Evolutionary conservation across 257 asterid species (phyloP), one percentile per base, ranked within the genome.

Genomic region (Capsicum chinense): DNA sequence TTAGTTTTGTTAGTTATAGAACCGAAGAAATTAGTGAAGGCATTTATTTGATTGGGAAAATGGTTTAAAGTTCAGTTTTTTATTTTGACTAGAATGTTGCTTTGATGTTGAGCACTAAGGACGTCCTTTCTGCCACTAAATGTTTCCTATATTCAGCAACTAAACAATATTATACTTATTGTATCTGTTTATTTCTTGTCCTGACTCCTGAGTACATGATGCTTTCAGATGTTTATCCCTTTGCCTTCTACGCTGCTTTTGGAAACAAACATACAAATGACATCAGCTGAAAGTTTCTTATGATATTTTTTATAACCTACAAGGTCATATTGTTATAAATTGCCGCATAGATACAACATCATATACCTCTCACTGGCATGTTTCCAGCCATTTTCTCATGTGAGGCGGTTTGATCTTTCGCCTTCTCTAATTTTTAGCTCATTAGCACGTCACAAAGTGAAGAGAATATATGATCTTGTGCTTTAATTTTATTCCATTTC

Each of bases 221-320:
- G 5, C 1, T 79, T 66, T 54, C 11, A 12, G 48, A 48, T 79
- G 26, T 26, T 9, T 14, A 26, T 26, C 26, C 26, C 26, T 26
- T 26, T 26, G 26, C 26, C 26, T 26, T 26, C 26, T 26, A 26
- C 26, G 97, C 97, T 79, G 97, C 96, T 62, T 93, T 93, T 74
- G 97, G 97, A 69, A 93, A 93, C 86, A 86, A 96, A 87, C 92
- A 91, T 90, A 93, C 96, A 2, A 96, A 93, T 83, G 96, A 93
- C 88, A 69, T 93, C 63, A 93, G 96, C 92, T 93, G 83, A 67
- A n/a, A 56, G 62, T 79, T 42, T 74, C 68, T 82, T 54, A 62
- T 57, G 35, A 56, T 83, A 35, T 26, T 70, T 64, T 80, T 47
- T 15, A 60, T 62, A 79, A 56, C 9, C 47, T 79, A 74, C 90